Evolutionary conservation across 441 rosid species (phyloP).

Genomic region (Erysimum pusillum): DNA sequence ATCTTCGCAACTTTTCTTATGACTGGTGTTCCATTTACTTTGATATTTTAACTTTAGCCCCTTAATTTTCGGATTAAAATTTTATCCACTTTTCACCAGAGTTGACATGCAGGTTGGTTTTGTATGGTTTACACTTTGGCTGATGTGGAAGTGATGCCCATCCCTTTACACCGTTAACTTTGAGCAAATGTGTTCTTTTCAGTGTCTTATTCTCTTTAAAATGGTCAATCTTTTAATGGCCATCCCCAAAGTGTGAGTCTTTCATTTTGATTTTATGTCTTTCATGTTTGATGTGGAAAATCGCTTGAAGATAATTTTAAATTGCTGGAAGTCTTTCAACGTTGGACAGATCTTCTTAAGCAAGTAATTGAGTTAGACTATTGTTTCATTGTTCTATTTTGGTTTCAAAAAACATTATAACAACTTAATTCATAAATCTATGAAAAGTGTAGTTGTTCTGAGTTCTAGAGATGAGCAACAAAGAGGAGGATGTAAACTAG

Average conservation of each 20-base stretch:
- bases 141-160: constrained; percentile 38
- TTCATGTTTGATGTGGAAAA: neutral
- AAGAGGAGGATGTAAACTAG: neutral
- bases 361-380: constrained; percentile 54
- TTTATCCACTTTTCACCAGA: neutral
- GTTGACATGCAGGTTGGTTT: constrained; percentile 65
- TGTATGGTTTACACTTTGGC: constrained; percentile 59
- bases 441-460: neutral
- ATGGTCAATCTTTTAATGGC: neutral
- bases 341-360: constrained; percentile 84
- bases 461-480: constrained; percentile 5
- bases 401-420: constrained; percentile 9
- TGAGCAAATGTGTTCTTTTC: constrained; percentile 61
- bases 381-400: constrained; percentile 14
- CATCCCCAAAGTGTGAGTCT: neutral
- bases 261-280: neutral
- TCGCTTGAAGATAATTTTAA: constrained; percentile 1
- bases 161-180: constrained; percentile 58
- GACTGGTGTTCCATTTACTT: neutral
- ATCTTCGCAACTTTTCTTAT: neutral
- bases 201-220: neutral
- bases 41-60: neutral
- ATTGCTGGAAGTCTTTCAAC: constrained; percentile 51
- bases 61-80: neutral
- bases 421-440: neutral